Evolutionary conservation across 2,329 filamentous ascomycete species (phyloP).

Genomic region (Cryphonectria naterciae): DNA sequence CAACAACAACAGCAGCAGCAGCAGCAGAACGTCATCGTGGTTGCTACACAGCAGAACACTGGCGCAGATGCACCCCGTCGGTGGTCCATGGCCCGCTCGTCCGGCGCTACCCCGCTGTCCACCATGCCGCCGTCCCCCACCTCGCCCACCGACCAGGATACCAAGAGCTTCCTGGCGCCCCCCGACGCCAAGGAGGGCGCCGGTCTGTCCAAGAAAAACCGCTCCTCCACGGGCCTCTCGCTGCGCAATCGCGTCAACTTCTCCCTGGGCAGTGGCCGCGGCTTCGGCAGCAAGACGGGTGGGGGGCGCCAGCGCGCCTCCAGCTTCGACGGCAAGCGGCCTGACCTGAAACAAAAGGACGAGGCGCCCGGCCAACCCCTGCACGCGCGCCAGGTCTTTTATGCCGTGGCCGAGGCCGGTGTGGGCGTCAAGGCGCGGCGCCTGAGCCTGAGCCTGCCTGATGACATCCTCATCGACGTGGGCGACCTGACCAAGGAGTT

Average conservation of each 20-base stretch:
- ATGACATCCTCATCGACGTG: constrained; percentile 74
- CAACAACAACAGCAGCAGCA: background rate
- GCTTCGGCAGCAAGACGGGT: constrained; percentile 32
- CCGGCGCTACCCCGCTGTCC: constrained; percentile 48
- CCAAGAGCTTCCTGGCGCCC: constrained; percentile 37
- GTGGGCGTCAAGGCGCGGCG: constrained; percentile 79
- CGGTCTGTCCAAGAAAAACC: constrained; percentile 51
- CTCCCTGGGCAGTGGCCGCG: constrained; percentile 37
- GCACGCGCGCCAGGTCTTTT: constrained; percentile 35
- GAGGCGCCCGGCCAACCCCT: constrained; percentile 34
- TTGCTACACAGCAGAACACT: constrained; percentile 7
- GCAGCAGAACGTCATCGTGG: constrained; percentile 26
- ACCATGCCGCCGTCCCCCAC: constrained; percentile 56
- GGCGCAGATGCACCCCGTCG: constrained; percentile 40
- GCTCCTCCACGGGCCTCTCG: constrained; percentile 55
- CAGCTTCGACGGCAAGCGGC: constrained; percentile 51
- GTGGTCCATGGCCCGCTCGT: constrained; percentile 52
- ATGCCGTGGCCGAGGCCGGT: constrained; percentile 65
- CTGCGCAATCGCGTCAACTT: constrained; percentile 56
- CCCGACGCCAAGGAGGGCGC: constrained; percentile 50
- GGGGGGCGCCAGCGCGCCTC: constrained; percentile 46
- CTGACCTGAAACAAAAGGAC: constrained; percentile 32
- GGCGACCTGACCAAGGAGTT: constrained; percentile 72
- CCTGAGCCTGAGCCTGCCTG: constrained; percentile 73
- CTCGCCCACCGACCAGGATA: constrained; percentile 39